A percentile compares a stretch with the other conserved stretches of the same genome.
Evolutionary conservation across 306 rosid species (phyloP).

Genomic region (Ormosia semicastrata): DNA sequence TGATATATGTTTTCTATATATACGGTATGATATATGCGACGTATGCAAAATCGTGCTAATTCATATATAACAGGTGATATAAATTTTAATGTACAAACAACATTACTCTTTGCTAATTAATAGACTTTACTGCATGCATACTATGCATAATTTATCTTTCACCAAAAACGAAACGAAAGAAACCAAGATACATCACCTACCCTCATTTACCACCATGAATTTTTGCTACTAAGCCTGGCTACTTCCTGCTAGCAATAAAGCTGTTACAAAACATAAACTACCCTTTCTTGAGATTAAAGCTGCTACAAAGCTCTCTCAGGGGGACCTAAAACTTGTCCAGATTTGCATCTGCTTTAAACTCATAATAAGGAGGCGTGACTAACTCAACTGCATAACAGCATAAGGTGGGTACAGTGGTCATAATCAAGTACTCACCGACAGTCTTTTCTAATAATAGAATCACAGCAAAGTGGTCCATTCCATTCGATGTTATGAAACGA

Average conservation of each 20-base stretch:
- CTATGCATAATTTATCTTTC: not conserved
- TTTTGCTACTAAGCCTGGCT: not conserved
- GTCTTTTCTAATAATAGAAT: slow-evolving; percentile 3
- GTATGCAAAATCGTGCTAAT: not conserved
- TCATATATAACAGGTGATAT: not conserved
- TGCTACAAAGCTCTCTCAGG: not conserved
- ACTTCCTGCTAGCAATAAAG: slow-evolving; percentile 19
- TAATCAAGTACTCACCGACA: not conserved
- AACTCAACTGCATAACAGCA: not conserved
- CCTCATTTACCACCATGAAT: slow-evolving; percentile 4
- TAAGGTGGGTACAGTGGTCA: not conserved
- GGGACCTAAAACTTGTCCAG: not conserved
- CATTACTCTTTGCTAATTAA: not conserved
- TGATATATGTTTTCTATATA: not conserved
- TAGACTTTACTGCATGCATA: not conserved
- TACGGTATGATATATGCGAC: not conserved
- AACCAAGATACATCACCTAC: slow-evolving; percentile 11
- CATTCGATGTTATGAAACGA: no score
- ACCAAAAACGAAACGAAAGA: not conserved
- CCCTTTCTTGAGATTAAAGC: not conserved
- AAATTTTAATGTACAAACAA: not conserved
- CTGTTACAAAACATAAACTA: not conserved
- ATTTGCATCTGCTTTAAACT: not conserved
- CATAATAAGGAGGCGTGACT: not conserved
- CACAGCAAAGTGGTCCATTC: not conserved